These are phyloP conservation scores for Discostella pseudostelligera DNA, from an alignment of 108 stramenopile species.

Conservation along the genomic window DNA sequence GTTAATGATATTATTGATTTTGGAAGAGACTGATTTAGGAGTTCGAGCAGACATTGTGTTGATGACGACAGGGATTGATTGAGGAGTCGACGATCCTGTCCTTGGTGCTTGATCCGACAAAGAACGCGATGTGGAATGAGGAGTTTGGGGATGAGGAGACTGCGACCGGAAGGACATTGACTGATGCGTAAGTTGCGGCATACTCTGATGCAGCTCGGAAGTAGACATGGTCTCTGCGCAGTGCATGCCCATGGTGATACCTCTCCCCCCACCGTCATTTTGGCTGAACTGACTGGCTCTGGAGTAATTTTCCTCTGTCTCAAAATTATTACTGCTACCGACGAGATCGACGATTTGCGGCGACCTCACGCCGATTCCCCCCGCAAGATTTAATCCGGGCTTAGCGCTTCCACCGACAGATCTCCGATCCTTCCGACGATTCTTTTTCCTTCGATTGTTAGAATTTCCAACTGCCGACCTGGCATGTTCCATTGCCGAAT, in stretches of 20 bases:
- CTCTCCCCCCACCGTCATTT: slow-evolving; percentile 6
- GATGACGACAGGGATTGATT: background rate
- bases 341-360: background rate
- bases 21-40: background rate
- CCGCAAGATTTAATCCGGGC: background rate
- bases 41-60: background rate
- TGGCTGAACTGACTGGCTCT: slow-evolving; percentile 14
- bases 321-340: background rate
- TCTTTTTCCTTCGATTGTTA: background rate
- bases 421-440: background rate
- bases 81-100: background rate
- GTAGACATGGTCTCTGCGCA: slow-evolving; percentile 6
- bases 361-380: background rate
- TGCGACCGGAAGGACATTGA: slow-evolving; percentile 7
- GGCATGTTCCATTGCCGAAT: slow-evolving; percentile 17
- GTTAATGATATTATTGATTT: background rate
- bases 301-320: slow-evolving; percentile 13
- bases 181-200: background rate
- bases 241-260: slow-evolving; percentile 29
- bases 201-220: slow-evolving; percentile 1
- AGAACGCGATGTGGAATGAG: slow-evolving; percentile 6
- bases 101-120: slow-evolving; percentile 4
- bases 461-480: slow-evolving; percentile 8
- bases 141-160: slow-evolving; percentile 15
- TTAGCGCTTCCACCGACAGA: background rate